These are phyloP conservation scores for Fusarium nelsonii DNA, from an alignment of 2,329 filamentous ascomycete genomes.

Conservation along the genomic window DNA sequence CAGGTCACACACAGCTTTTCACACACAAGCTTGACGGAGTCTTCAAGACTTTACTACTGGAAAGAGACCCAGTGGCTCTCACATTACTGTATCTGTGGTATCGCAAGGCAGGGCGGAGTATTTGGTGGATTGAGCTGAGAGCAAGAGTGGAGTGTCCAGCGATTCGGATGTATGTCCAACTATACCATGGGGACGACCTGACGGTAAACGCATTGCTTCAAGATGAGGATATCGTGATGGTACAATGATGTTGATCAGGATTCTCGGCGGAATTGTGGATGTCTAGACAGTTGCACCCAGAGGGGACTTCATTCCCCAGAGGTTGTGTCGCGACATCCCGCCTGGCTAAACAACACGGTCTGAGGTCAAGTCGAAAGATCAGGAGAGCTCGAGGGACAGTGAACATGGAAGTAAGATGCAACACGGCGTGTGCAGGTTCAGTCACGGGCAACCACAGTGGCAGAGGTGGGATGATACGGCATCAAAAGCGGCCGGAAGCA, in stretches of 20 bases:
- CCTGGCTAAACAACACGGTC: background rate
- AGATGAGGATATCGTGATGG: constrained; percentile 49
- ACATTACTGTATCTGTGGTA: constrained; percentile 60
- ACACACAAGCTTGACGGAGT: constrained; percentile 50
- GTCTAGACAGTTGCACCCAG: background rate
- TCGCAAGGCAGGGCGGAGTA: constrained; percentile 53
- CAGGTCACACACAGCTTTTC: constrained; percentile 53
- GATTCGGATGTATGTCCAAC: constrained; percentile 55
- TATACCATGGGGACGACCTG: constrained; percentile 47
- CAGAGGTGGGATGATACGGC: background rate
- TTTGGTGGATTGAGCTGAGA: constrained; percentile 60
- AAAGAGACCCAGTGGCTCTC: constrained; percentile 55
- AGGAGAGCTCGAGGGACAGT: too few species aligned
- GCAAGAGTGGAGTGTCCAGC: constrained; percentile 57
- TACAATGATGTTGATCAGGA: background rate
- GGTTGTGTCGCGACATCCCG: background rate
- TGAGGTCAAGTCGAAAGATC: too few species aligned
- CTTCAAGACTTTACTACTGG: constrained; percentile 51
- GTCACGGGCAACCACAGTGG: background rate
- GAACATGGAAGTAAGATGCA: background rate
- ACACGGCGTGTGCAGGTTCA: background rate
- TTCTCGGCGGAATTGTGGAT: background rate
- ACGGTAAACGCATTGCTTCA: constrained; percentile 51
- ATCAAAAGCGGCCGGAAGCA: background rate
- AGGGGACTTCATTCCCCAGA: rapidly evolving